A percentile compares a stretch with the other conserved stretches of the same genome.
Conservation (phyloP, 192 early-diverging fungal species). For the Mortierella antarctica region DNA sequence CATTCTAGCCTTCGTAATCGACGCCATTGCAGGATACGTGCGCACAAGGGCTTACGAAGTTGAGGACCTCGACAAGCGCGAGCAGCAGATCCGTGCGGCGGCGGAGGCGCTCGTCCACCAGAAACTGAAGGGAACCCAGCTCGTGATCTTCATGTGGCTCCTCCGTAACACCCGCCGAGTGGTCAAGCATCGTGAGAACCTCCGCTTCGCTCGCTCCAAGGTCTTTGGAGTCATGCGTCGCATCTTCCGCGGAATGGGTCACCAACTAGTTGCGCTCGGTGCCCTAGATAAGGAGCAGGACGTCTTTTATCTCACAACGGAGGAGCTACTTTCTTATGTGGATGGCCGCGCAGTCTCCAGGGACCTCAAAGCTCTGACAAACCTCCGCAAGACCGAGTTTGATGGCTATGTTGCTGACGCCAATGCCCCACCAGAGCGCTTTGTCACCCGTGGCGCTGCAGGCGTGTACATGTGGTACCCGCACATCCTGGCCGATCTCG, state of each 20-base stretch:
- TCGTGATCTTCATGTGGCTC: slow-evolving; percentile 42
- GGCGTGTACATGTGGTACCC: slow-evolving; percentile 54
- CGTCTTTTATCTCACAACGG: slow-evolving; percentile 44
- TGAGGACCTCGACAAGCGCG: slow-evolving; percentile 47
- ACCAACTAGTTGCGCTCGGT: slow-evolving; percentile 30
- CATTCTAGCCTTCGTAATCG: slow-evolving; percentile 28
- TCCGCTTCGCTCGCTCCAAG: slow-evolving; percentile 49
- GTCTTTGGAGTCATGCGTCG: slow-evolving; percentile 52
- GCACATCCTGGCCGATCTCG: slow-evolving; percentile 47
- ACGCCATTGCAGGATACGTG: slow-evolving; percentile 40
- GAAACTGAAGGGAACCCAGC: slow-evolving; percentile 45
- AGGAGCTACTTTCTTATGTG: slow-evolving; percentile 45
- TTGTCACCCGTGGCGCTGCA: slow-evolving; percentile 44
- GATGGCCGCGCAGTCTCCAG: slow-evolving; percentile 48
- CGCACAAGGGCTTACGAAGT: slow-evolving; percentile 48
- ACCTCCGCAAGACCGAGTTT: slow-evolving; percentile 39
- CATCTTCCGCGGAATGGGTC: slow-evolving; percentile 51
- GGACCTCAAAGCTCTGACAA: slow-evolving; percentile 47
- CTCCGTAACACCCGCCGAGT: slow-evolving; percentile 50
- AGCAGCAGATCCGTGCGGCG: slow-evolving; percentile 44
- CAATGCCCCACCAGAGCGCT: slow-evolving; percentile 47
- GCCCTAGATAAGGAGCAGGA: slow-evolving; percentile 36
- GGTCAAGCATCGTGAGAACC: slow-evolving; percentile 51
- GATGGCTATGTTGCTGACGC: slow-evolving; percentile 35
- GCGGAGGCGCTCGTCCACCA: slow-evolving; percentile 44